Evolutionary conservation across 345 rosid genomes (phyloP), one percentile per base, ranked within the genome.

Genomic region (Schrenkiella parvula): DNA sequence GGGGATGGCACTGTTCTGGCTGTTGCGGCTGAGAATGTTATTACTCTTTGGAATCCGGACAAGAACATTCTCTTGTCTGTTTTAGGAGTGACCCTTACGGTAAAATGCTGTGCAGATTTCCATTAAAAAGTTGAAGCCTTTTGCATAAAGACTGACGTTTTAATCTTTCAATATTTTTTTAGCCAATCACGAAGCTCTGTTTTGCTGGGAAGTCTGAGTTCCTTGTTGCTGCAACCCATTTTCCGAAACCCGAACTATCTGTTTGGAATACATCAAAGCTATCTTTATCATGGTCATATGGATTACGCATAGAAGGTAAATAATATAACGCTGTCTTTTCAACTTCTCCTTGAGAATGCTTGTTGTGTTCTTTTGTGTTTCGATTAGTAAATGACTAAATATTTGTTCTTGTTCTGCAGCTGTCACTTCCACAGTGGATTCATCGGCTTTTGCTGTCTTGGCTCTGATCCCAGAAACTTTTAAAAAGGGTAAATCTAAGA

Each of bases 1-100:
- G 80, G 83, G 1, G 99, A 95, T 81, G 99, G 99, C 81, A 83
- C 97, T 70, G 93, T 95, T 72, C 91, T 95, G 6, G 99, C 98
- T 54, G 92, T 91, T 85, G 97, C 97, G 0, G 98, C 97, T 52
- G 96, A 91, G 82, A 87, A 89, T 71, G 80, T 84, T 44, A 87
- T 95, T 65, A 95, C 98, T 6, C 78, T 95, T 50, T 91, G 99
- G 99, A 90, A 95, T 70, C 95, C 97, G 4, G 84, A 82, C 56
- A 82, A 75, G 72, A 91, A 91, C 82, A 70, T 86, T 64, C 99
- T 95, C 41, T 63, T 95, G 59, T 86, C 92, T 70, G 88, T 91
- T 31, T 62, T 91, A 61, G 99, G 99, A 76, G 87, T 86, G 12
- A 79, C 89, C 70, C 74, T 72, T 44, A 54, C 47, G 84, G 98